Evolutionary conservation across 495 filamentous ascomycete species (phyloP), one percentile per base, ranked within the genome.

Genomic region (Annulohypoxylon moriforme): DNA sequence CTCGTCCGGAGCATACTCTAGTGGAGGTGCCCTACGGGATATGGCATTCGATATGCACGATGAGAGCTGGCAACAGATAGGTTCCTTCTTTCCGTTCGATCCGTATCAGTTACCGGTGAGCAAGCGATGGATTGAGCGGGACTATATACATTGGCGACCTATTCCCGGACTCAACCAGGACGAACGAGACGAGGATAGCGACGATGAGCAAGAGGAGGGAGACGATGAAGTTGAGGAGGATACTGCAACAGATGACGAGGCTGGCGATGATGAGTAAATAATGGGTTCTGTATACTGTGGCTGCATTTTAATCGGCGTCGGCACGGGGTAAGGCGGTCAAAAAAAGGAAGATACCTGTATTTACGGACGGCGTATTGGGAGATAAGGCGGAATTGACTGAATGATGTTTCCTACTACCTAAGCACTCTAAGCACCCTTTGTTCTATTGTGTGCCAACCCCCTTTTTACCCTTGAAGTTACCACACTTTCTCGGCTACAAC

Each of bases 1-100:
- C 78, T 80, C 80, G 13, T 76, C 72, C 1, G 77, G 75, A 10
- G 81, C 77, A 25, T 84, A 85, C 66, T 79, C 83, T 31, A 82
- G 75, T n/a, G 81, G 81, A 62, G 81, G 82, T 13, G 83, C 81
- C 1, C 73, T 87, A 24, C 86, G 93, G 44, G 94, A 96, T 75
- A 86, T 88, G 73, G 91, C 86, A 60, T 81, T 86, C 49, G 83
- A 85, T 56, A 77, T 82, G 59, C 87, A 88, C 53, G 87, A 91
- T 40, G 89, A 94, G 62, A 90, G 89, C 40, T 89, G 88, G 79
- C 85, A 89, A 53, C 88, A 95, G 77, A 85, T 98, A 1, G 95
- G 98, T 67, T 92, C 92, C 0, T 97, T 94, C 78, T 98, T 98
- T 78, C 96, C 96, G 1, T 99, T 99, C 74, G 96, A 99, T 76